These are phyloP conservation scores for Saturnispora dispora DNA, from an alignment of 805 yeast genomes.

Conservation along the genomic window DNA sequence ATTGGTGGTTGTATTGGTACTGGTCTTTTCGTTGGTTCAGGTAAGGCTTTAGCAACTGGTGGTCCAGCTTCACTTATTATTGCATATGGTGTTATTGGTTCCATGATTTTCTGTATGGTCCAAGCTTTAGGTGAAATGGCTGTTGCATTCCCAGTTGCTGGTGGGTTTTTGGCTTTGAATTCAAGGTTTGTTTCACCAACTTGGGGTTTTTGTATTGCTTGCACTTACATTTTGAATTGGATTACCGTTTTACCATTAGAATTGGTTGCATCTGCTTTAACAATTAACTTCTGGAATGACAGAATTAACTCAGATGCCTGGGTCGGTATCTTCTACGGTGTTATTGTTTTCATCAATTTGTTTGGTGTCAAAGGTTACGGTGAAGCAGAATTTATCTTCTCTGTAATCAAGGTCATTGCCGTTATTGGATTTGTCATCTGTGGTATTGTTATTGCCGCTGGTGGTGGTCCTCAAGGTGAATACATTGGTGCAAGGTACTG, in stretches of 20 bases:
- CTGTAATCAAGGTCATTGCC: slow-evolving; percentile 44
- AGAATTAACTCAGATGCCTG: slow-evolving; percentile 40
- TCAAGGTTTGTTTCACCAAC: slow-evolving; percentile 48
- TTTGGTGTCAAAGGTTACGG: slow-evolving; percentile 58
- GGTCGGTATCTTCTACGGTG: slow-evolving; percentile 42
- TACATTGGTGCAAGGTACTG: slow-evolving; percentile 51
- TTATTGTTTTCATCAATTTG: slow-evolving; percentile 41
- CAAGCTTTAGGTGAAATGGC: slow-evolving; percentile 55
- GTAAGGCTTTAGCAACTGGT: slow-evolving; percentile 46
- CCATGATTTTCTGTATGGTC: slow-evolving; percentile 49
- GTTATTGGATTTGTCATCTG: slow-evolving; percentile 47
- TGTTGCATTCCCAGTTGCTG: slow-evolving; percentile 51
- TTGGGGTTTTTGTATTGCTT: slow-evolving; percentile 50
- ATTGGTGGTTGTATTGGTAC: slow-evolving; percentile 77
- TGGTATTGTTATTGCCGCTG: slow-evolving; percentile 43
- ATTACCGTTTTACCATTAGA: slow-evolving; percentile 42
- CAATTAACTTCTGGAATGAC: slow-evolving; percentile 38
- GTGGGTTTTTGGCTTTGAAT: slow-evolving; percentile 48
- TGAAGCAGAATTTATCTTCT: slow-evolving; percentile 52
- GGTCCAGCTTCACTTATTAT: slow-evolving; percentile 63
- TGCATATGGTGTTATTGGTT: slow-evolving; percentile 46
- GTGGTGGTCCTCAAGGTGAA: slow-evolving; percentile 53
- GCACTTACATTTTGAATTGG: slow-evolving; percentile 47
- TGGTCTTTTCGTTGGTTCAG: slow-evolving; percentile 68
- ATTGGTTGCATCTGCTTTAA: slow-evolving; percentile 44